Percentiles rank a stretch among this genome's conserved stretches.
Conservation (phyloP, 225 moss, liverwort and hornwort species). For the Marchantia paleacea region DNA sequence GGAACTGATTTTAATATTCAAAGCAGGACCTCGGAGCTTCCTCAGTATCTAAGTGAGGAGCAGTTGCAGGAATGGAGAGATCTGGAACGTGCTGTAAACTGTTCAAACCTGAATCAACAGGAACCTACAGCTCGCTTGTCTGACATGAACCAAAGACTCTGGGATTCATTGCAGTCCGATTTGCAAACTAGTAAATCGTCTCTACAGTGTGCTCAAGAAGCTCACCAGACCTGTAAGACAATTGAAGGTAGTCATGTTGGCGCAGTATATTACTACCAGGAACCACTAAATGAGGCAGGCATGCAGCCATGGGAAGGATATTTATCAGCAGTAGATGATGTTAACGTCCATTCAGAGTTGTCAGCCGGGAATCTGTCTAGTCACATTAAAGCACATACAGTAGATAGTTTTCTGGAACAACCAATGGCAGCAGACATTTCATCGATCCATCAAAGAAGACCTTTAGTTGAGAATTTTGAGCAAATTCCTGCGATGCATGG, state of each 20-base stretch:
- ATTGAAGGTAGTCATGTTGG: background rate
- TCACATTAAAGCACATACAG: background rate
- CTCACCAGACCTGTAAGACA: slow-evolving; percentile 21
- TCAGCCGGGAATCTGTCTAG: background rate
- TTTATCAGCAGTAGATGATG: slow-evolving; percentile 10
- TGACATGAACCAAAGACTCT: slow-evolving; percentile 13
- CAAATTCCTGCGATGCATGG: too few relatives aligned
- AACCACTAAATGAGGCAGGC: background rate
- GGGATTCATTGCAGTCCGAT: slow-evolving; percentile 18
- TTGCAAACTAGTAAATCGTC: background rate
- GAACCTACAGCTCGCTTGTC: background rate
- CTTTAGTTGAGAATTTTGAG: too few relatives aligned
- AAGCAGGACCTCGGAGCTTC: slow-evolving; percentile 14
- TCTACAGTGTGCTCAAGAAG: background rate
- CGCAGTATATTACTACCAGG: background rate
- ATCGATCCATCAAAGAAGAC: background rate
- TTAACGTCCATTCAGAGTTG: slow-evolving; percentile 8
- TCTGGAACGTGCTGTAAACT: slow-evolving; percentile 14
- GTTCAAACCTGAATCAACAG: too few relatives aligned
- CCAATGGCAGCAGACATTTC: background rate
- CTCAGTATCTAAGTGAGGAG: slow-evolving; percentile 26
- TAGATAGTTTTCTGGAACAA: background rate
- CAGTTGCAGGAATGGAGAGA: slow-evolving; percentile 33
- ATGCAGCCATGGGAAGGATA: slow-evolving; percentile 26
- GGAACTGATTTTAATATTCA: slow-evolving; percentile 23